These are phyloP conservation scores for Mycena capillaripes DNA, from an alignment of 768 basidiomycete genomes.

Conservation along the genomic window DNA sequence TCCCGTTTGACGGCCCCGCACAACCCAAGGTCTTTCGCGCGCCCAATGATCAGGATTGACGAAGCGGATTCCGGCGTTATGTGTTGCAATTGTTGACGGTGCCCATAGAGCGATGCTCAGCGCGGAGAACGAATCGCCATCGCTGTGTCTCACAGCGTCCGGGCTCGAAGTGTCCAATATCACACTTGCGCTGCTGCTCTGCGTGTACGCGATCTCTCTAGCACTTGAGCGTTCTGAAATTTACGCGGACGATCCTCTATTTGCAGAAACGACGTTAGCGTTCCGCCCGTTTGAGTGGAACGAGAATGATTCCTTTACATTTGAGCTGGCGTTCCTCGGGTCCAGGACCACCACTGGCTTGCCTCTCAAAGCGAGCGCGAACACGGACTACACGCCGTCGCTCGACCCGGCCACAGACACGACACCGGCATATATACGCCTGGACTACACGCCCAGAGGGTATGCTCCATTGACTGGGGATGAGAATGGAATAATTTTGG, in stretches of 20 bases:
- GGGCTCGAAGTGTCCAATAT: neutral
- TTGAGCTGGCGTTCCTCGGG: neutral
- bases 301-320: neutral
- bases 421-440: neutral
- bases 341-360: neutral
- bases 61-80: slow-evolving; percentile 87
- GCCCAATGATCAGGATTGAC: slow-evolving; percentile 88
- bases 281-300: neutral
- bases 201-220: neutral
- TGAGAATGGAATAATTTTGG: neutral
- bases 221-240: too few species aligned
- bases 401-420: neutral
- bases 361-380: neutral
- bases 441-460: neutral
- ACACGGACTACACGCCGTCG: neutral
- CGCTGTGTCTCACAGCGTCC: neutral
- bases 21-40: slow-evolving; percentile 88
- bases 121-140: neutral
- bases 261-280: neutral
- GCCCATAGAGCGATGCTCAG: too few species aligned
- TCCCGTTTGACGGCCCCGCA: slow-evolving; percentile 85
- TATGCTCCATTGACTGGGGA: neutral
- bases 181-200: neutral
- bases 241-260: too few species aligned
- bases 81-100: too few species aligned